Base-by-base conservation (phyloP, 2,329 filamentous ascomycete species). In the Claviceps sorghi region DNA sequence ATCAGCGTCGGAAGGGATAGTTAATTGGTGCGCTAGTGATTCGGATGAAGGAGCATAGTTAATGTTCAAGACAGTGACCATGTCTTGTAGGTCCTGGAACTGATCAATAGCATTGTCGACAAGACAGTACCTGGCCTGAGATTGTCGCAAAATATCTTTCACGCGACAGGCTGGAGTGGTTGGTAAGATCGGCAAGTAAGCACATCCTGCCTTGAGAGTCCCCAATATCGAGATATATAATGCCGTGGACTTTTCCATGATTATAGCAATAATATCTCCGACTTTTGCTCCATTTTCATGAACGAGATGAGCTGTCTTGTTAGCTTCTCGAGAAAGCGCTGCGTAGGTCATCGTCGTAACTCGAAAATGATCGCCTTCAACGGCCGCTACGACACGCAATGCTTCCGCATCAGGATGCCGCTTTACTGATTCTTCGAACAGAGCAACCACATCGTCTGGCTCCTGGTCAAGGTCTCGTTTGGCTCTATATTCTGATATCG, bases 171-270 rank as follows among this genome's bases (percentile, higher is more conserved):
- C 22, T 0, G 88, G 87, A 0, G 83, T 85, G n/a, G 77, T 80
- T 1, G 86, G 84, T 1, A 87, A 74, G 4, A 95, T 72, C 0
- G 88, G 88, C n/a, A 95, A 68, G 61, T 94, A 93, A 8, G 82
- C 87, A 59, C 82, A 83, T 9, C 88, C 87, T 5, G 80, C 71
- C 60, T 94, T 94, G 34, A 88, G 65, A 22, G 83, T 76, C 1
- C 80, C 88, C 32, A 95, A 71, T 29, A 95, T 86, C 0, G 81
- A 75, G 30, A 82, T 72, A 61, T 95, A 95, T 0, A 94, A 68
- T 29, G 80, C 65, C 1, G 80, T 64, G 0, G 83, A 90, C 62
- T 93, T 94, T 22, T 90, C 79, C 77, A 94, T 83, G 46, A 84
- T 72, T 45, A 95, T 77, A 36, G 82, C 82, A n/a, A 94, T 71